Evolutionary conservation across 768 basidiomycete species (phyloP).

Genomic region (Amanita jacksonii): DNA sequence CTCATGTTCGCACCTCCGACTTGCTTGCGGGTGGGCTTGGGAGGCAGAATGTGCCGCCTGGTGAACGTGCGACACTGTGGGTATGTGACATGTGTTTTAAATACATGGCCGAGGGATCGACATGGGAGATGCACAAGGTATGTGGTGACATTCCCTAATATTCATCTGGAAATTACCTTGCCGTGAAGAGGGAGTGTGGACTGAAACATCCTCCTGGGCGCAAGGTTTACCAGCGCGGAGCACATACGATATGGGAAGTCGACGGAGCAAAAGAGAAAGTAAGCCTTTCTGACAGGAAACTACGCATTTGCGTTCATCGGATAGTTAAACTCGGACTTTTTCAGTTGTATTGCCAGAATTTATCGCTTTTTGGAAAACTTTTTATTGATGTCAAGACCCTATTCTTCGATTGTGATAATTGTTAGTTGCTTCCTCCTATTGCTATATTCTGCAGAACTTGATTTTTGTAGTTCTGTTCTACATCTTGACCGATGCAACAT

Average conservation of each 20-base stretch:
- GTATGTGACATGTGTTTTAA: constrained; percentile 96
- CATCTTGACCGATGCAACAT: constrained; percentile 77
- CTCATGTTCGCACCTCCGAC: constrained; percentile 69
- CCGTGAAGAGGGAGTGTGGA: constrained; percentile 53
- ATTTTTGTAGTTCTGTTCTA: constrained; percentile 71
- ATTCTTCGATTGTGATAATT: constrained; percentile 84
- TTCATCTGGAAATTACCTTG: constrained; percentile 1
- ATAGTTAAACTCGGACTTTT: constrained; percentile 5
- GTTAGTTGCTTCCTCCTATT: constrained; percentile 30
- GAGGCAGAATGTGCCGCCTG: constrained; percentile 27
- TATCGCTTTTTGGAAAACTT: constrained; percentile 94
- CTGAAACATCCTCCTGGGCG: constrained; percentile 71
- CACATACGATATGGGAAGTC: constrained; percentile 91
- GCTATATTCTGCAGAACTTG: not conserved
- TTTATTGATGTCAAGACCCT: constrained; percentile 98
- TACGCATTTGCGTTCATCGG: not conserved
- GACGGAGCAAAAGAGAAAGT: constrained; percentile 86
- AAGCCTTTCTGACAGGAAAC: constrained; percentile 11
- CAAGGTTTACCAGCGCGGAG: constrained; percentile 85
- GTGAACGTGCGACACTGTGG: constrained; percentile 53
- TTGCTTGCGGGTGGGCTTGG: constrained; percentile 55
- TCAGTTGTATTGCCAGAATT: constrained; percentile 93
- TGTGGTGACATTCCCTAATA: constrained; percentile 19
- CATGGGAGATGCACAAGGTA: constrained; percentile 62
- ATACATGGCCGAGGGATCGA: constrained; percentile 72